Conservation (phyloP, 1,139 yeast genomes). For the Candida mesenterica region DNA sequence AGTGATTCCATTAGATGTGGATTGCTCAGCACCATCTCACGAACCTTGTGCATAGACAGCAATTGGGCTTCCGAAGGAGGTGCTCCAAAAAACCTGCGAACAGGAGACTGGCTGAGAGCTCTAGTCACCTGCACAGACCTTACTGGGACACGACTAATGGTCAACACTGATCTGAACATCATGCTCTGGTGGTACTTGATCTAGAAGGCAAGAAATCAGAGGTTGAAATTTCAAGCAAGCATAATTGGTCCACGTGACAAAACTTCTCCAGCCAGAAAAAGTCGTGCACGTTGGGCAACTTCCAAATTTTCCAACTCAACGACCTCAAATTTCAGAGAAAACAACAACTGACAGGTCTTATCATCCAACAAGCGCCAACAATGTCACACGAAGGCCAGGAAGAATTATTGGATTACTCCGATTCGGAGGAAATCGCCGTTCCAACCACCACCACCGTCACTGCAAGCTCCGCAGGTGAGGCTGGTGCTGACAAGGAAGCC, state of each 20-base stretch:
- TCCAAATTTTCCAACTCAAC: conserved; percentile 2
- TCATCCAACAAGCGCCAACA: conserved; percentile 4
- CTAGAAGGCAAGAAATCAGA: too few relatives aligned
- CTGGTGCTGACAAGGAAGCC: conserved; percentile 46
- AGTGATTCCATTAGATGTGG: conserved; percentile 31
- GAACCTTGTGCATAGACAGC: conserved; percentile 13
- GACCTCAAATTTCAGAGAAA: background rate
- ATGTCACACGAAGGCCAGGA: conserved; percentile 97
- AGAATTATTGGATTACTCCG: conserved; percentile 97
- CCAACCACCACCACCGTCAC: conserved; percentile 58
- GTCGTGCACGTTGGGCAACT: background rate
- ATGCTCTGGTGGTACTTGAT: too few relatives aligned
- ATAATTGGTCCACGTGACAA: too few relatives aligned
- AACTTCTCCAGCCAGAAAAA: background rate
- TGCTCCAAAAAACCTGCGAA: conserved; percentile 10
- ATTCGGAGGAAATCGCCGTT: conserved; percentile 91
- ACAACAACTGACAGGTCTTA: conserved; percentile 1
- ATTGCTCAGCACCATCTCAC: conserved; percentile 14
- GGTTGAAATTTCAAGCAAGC: too few relatives aligned
- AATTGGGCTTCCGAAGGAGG: conserved; percentile 13
- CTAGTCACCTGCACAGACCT: conserved; percentile 1
- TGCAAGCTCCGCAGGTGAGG: conserved; percentile 49
- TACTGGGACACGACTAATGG: conserved; percentile 1
- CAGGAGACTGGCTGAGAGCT: conserved; percentile 6
- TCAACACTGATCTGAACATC: conserved; percentile 1